Base-by-base conservation (phyloP, 2,329 filamentous ascomycete species). In the Aspergillus viridinutans region DNA sequence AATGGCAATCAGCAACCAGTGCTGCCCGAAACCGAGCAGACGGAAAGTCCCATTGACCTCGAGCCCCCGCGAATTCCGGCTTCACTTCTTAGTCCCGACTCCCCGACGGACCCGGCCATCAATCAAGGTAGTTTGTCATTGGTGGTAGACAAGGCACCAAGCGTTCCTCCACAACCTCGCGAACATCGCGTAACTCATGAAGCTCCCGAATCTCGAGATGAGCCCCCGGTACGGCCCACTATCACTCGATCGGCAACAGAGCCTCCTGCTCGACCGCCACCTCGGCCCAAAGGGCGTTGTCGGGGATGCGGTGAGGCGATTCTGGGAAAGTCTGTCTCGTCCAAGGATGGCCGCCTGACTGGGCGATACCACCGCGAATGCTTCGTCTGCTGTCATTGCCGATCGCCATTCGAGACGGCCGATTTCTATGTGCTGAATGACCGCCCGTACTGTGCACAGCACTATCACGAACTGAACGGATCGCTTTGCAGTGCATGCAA, bases 301-400 rank as follows among this genome's bases (percentile, higher is more conserved):
- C 90, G 91, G 67, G 90, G 90, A 1, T 99, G 94, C 73, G 81
- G 84, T 3, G 79, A 88, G 49, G 78, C 82, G 6, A 97, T 99
- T 66, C 84, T 85, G 48, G 93, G 92, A 21, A 97, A 97, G 76
- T 96, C 92, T 1, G 87, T 99, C 57, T 96, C 93, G 35, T 96
- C 92, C 14, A 92, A 92, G 0, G 94, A 97, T 66, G 94, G 94
- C 17, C 87, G 92, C 25, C 80, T 99, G 25, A 96, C 90, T 0
- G 94, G 94, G 9, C 88, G 92, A 61, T 99, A 96, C 73, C 94
- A 99, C 80, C 96, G 95, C 73, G 84, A 88, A 4, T 99, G 93
- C 73, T 97, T 99, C 70, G 90, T 93, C 10, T 99, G 94, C 80
- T 84, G 85, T 4, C 92, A 89, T 1, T 99, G 94, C 77, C 80